Evolutionary conservation across 805 yeast species (phyloP).

Genomic region (Wickerhamiella spandovensis): DNA sequence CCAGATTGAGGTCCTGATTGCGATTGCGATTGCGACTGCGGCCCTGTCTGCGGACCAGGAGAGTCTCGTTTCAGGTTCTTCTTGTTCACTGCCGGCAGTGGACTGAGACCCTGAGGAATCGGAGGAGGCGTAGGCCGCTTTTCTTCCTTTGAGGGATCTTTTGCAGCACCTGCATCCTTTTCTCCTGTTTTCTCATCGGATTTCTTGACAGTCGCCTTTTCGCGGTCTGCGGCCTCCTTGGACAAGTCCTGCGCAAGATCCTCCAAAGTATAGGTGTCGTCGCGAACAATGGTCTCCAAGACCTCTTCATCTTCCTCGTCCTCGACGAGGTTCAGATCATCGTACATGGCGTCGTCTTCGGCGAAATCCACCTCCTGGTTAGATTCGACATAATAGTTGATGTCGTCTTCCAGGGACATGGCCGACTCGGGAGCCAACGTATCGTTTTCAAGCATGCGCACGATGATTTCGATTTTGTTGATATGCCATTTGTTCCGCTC

Average conservation of each 20-base stretch:
- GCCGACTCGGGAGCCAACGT: constrained; percentile 65
- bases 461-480: constrained; percentile 59
- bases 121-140: not conserved
- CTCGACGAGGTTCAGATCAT: constrained; percentile 59
- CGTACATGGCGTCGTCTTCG: constrained; percentile 88
- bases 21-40: no score
- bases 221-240: constrained; percentile 22
- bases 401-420: constrained; percentile 71
- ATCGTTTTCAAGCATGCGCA: constrained; percentile 68
- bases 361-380: constrained; percentile 88
- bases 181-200: no score
- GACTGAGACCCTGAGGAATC: constrained; percentile 15
- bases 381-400: constrained; percentile 83
- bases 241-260: constrained; percentile 25
- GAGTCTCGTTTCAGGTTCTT: constrained; percentile 7
- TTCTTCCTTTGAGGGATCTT: constrained; percentile 1
- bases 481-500: constrained; percentile 74
- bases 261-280: constrained; percentile 23
- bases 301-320: constrained; percentile 40
- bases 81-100: constrained; percentile 20
- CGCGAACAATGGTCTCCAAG: constrained; percentile 22
- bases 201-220: constrained; percentile 21
- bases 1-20: no score
- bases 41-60: constrained; percentile 15
- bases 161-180: not conserved